Conservation (phyloP, 2,329 filamentous ascomycete genomes). For the Fusarium clavum region DNA sequence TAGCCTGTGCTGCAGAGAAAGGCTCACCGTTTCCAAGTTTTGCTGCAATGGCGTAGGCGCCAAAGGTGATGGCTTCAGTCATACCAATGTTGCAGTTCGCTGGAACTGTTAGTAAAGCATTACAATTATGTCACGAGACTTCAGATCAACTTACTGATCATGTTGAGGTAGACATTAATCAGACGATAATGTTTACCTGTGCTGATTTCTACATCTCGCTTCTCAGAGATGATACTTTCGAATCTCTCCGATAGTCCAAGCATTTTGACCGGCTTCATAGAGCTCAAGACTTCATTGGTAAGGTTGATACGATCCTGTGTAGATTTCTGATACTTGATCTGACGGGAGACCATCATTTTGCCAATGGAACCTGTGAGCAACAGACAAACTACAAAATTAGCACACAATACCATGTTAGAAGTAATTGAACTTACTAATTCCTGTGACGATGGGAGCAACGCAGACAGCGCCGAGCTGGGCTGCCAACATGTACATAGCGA, state of each 20-base stretch:
- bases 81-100: conserved; percentile 45
- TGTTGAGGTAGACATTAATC: conserved; percentile 46
- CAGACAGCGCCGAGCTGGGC: conserved; percentile 51
- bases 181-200: conserved; percentile 44
- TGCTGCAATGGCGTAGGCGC: conserved; percentile 47
- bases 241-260: conserved; percentile 48
- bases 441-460: conserved; percentile 49
- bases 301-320: conserved; percentile 51
- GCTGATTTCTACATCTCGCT: conserved; percentile 44
- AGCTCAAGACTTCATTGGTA: conserved; percentile 48
- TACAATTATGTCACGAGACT: neutral
- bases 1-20: conserved; percentile 49
- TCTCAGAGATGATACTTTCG: conserved; percentile 38
- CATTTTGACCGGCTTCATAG: conserved; percentile 52
- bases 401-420: accelerated
- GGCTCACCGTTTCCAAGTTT: conserved; percentile 41
- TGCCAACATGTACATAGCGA: conserved; percentile 49
- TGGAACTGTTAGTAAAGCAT: conserved; percentile 6
- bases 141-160: conserved; percentile 39
- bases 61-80: conserved; percentile 49
- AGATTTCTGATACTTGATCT: conserved; percentile 49
- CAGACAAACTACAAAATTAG: conserved; percentile 37
- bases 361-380: conserved; percentile 40
- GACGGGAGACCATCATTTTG: conserved; percentile 45
- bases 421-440: conserved; percentile 43